Base-by-base conservation (phyloP, 2,329 filamentous ascomycete species). In the Fusarium sp. region DNA sequence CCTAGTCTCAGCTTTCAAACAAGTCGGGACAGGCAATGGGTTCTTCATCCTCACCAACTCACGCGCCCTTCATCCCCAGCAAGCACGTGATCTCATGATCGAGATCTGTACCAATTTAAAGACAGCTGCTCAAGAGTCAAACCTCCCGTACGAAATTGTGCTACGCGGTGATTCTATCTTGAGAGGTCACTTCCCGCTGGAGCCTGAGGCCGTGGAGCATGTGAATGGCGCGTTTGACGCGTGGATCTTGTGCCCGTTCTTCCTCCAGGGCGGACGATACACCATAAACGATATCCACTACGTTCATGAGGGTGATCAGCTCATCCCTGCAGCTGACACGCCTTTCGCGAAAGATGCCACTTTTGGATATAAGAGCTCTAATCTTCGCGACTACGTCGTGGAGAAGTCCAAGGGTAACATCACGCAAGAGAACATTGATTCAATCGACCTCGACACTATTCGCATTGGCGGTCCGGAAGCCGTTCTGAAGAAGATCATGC, bases 211-310 rank as follows among this genome's bases (percentile, higher is more conserved):
- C 0, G 86, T 84, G 1, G 85, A 88, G 64, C 79, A 82, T 2
- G 85, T 87, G 3, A 81, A 90, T 2, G 88, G 88, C 1, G 77
- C 81, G 3, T 83, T 84, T 1, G 87, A 89, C 70, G 87, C 85
- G 0, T 88, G 87, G 84, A 81, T 90, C 4, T 80, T 91, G 0
- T 87, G 87, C 0, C 89, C 89, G 0, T 90, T 90, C 78, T 91
- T 91, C 76, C 81, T 86, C 7, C 88, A 91, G 72, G 89, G 89
- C 11, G 89, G 89, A 0, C 78, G 89, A 6, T 87, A 87, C 48
- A 91, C 89, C 0, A 88, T 90, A 20, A 77, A 86, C 35, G 86
- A 90, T 75, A 83, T 90, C 2, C 88, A 90, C 75, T 90, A 90
- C 65, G 88, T 90, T 13, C 84, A 85, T 3, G 88, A 90, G 49